These are phyloP conservation scores for Leccinum fallax DNA, from an alignment of 1,284 basidiomycete species.

Conservation along the genomic window DNA sequence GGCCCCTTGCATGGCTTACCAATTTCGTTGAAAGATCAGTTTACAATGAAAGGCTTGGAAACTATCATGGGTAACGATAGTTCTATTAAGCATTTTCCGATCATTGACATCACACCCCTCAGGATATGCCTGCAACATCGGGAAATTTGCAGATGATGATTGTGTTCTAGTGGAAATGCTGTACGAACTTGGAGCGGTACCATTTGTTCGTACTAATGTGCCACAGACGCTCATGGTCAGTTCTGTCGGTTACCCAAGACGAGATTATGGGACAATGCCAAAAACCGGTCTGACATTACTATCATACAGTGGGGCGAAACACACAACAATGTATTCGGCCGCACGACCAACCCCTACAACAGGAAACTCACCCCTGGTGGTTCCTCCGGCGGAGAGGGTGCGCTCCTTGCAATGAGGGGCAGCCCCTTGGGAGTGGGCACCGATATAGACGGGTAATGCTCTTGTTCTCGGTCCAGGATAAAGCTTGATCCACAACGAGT, in stretches of 20 bases:
- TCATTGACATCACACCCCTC: background rate
- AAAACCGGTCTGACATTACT: background rate
- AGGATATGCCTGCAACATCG: conserved; percentile 68
- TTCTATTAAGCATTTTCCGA: background rate
- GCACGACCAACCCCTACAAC: conserved; percentile 69
- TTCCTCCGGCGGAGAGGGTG: conserved; percentile 69
- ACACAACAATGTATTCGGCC: conserved; percentile 66
- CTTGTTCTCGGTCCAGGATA: background rate
- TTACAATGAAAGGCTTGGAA: conserved; percentile 55
- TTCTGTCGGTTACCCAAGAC: background rate
- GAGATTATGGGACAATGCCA: background rate
- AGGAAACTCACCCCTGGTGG: conserved; percentile 57
- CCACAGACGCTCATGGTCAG: conserved; percentile 68
- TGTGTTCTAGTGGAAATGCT: conserved; percentile 62
- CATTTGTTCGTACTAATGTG: conserved; percentile 73
- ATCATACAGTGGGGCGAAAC: conserved; percentile 60
- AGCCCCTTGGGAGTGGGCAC: conserved; percentile 69
- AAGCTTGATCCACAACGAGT: background rate
- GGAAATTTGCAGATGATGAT: conserved; percentile 53
- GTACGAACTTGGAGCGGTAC: conserved; percentile 63
- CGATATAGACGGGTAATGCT: conserved; percentile 62
- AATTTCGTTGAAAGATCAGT: conserved; percentile 64
- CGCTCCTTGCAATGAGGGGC: conserved; percentile 59
- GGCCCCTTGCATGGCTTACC: conserved; percentile 66
- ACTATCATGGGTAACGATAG: conserved; percentile 49